Evolutionary conservation across 371 early-diverging fungal genomes (phyloP).

Genomic region (Fennellomyces sp.): DNA sequence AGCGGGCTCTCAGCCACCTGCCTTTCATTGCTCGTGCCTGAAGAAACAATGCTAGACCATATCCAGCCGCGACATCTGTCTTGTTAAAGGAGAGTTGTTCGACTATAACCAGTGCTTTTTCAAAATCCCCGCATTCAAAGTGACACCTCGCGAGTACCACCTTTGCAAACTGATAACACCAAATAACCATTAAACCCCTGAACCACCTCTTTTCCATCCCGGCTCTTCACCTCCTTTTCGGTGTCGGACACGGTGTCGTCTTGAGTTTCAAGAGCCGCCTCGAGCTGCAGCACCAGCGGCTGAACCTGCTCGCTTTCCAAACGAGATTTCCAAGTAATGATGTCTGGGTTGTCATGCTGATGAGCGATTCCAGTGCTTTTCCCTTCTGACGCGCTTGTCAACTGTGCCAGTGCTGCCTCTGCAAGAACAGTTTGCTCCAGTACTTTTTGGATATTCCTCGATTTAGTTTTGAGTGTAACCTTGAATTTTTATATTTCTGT

Average conservation of each 20-base stretch:
- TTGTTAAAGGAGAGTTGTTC: conserved; percentile 27
- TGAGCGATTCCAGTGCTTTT: conserved; percentile 13
- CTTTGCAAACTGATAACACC: conserved; percentile 34
- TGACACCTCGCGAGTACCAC: conserved; percentile 45
- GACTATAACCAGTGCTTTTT: conserved; percentile 32
- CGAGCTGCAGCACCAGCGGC: conserved; percentile 15
- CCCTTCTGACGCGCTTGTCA: background rate
- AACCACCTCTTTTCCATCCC: conserved; percentile 22
- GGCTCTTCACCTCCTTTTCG: conserved; percentile 97
- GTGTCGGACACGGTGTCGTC: conserved; percentile 95
- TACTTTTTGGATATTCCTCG: background rate
- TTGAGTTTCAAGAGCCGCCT: conserved; percentile 13
- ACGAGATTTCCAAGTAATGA: background rate
- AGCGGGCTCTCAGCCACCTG: background rate
- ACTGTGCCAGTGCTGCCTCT: conserved; percentile 3
- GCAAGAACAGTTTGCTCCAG: conserved; percentile 6
- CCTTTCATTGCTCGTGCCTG: conserved; percentile 60
- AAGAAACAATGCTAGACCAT: conserved; percentile 54
- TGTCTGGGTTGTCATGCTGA: conserved; percentile 1
- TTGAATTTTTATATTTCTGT: conserved; percentile 17
- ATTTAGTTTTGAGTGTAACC: background rate
- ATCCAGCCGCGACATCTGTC: conserved; percentile 50
- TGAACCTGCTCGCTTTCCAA: conserved; percentile 12
- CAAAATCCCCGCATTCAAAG: conserved; percentile 40
- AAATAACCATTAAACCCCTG: background rate